Percentiles rank a stretch among this genome's conserved stretches.
Conservation (phyloP, 305 asterid genomes). For the Nicotiana rustica region DNA sequence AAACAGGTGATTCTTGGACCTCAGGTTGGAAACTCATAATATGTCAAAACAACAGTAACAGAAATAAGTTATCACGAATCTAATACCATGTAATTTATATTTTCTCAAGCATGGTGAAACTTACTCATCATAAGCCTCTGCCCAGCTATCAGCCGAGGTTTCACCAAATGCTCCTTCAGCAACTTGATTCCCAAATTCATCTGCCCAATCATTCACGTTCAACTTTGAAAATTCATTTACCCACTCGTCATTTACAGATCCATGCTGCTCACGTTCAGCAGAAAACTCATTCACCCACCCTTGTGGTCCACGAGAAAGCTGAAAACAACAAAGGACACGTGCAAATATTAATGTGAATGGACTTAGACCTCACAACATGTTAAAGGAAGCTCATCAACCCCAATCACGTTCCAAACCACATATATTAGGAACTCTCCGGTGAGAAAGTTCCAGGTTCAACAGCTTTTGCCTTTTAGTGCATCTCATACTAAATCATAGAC, state of each 20-base stretch:
- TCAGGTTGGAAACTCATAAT: slow-evolving; percentile 1
- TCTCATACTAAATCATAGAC: slow-evolving; percentile 25
- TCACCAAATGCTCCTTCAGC: slow-evolving; percentile 89
- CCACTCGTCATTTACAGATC: slow-evolving; percentile 80
- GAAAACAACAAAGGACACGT: slow-evolving; percentile 41
- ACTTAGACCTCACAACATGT: not conserved
- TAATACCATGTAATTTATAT: slow-evolving; percentile 11
- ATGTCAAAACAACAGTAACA: not conserved
- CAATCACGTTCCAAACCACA: not conserved
- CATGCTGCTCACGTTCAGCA: slow-evolving; percentile 65
- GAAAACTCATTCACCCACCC: slow-evolving; percentile 94
- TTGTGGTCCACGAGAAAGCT: slow-evolving; percentile 81
- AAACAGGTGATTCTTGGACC: not conserved
- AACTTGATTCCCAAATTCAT: slow-evolving; percentile 93
- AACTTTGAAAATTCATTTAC: slow-evolving; percentile 91
- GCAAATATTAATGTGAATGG: not conserved
- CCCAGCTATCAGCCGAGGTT: slow-evolving; percentile 88
- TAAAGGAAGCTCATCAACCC: slow-evolving; percentile 2
- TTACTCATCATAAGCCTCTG: slow-evolving; percentile 96
- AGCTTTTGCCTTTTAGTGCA: not conserved
- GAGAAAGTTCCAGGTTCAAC: slow-evolving; percentile 5
- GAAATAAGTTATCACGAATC: not conserved
- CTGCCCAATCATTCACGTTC: slow-evolving; percentile 92
- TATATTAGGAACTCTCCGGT: slow-evolving; percentile 6
- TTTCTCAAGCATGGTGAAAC: slow-evolving; percentile 38